Percentiles rank a stretch among this genome's conserved stretches.
Conservation (phyloP, 331 rosid species). For the Quercus tomentella region DNA sequence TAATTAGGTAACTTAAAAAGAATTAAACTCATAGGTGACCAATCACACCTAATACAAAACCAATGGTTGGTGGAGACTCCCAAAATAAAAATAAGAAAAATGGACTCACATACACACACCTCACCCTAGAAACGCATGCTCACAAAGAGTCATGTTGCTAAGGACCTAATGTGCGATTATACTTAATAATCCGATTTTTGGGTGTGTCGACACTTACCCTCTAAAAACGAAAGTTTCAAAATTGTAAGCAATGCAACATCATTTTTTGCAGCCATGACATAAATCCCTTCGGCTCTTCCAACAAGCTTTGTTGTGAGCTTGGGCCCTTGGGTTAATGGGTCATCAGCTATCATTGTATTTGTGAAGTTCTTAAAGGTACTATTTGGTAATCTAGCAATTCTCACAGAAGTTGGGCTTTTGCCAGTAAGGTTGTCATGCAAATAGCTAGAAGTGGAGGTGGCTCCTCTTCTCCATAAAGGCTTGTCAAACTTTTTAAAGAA, state of each 20-base stretch:
- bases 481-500: slow-evolving; percentile 20
- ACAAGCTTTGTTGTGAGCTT: slow-evolving; percentile 32
- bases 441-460: slow-evolving; percentile 40
- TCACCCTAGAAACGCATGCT: too few relatives aligned
- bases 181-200: too few relatives aligned
- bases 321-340: slow-evolving; percentile 39
- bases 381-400: slow-evolving; percentile 22
- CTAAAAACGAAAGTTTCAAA: slow-evolving; percentile 24
- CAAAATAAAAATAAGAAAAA: too few relatives aligned
- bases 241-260: slow-evolving; percentile 33
- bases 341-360: slow-evolving; percentile 26
- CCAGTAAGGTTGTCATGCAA: slow-evolving; percentile 43
- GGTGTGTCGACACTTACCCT: slow-evolving; percentile 6
- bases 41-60: too few relatives aligned
- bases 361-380: slow-evolving; percentile 27
- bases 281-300: slow-evolving; percentile 55
- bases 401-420: slow-evolving; percentile 28
- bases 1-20: too few relatives aligned
- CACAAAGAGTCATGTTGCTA: too few relatives aligned
- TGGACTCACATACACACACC: too few relatives aligned
- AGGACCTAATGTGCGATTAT: too few relatives aligned
- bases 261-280: slow-evolving; percentile 34
- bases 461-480: slow-evolving; percentile 5
- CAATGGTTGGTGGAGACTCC: too few relatives aligned
- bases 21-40: too few relatives aligned